A percentile compares a stretch with the other conserved stretches of the same genome.
Conservation (phyloP, 2,329 filamentous ascomycete species). For the Apiospora saccharicola region DNA sequence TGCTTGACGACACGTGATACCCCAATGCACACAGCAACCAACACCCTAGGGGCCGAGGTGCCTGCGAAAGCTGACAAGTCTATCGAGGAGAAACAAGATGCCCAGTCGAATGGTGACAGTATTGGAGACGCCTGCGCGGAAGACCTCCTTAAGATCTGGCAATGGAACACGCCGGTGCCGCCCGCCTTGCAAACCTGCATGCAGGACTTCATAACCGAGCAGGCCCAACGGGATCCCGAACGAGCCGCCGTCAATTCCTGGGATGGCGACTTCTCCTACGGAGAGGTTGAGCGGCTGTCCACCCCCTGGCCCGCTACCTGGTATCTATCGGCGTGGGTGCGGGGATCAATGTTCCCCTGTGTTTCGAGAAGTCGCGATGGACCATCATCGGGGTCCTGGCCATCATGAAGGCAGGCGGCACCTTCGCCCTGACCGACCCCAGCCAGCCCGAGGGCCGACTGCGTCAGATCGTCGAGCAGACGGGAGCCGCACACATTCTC, state of each 20-base stretch:
- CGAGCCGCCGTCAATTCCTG: constrained; percentile 53
- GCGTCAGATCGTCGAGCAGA: constrained; percentile 25
- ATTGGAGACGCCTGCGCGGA: constrained; percentile 35
- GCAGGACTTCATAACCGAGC: constrained; percentile 54
- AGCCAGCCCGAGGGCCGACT: constrained; percentile 24
- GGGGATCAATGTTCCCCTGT: constrained; percentile 45
- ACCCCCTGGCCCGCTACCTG: constrained; percentile 36
- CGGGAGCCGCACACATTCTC: constrained; percentile 33
- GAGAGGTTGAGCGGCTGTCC: constrained; percentile 37
- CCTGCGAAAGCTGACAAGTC: neutral
- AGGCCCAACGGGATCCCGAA: constrained; percentile 46
- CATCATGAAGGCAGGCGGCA: constrained; percentile 45
- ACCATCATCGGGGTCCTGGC: constrained; percentile 43
- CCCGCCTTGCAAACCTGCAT: constrained; percentile 51
- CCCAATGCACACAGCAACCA: constrained; percentile 12
- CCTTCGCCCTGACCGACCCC: constrained; percentile 35
- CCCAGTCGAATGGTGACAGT: constrained; percentile 22
- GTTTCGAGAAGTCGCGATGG: constrained; percentile 47
- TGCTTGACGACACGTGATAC: neutral
- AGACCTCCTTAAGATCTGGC: constrained; percentile 54
- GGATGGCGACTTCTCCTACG: constrained; percentile 43
- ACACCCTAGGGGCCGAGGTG: constrained; percentile 18
- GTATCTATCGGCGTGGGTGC: constrained; percentile 42
- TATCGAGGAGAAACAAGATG: neutral
- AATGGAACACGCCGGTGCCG: constrained; percentile 53